These are phyloP conservation scores for Melanomma pulvis-pyrius DNA, from an alignment of 495 filamentous ascomycete genomes.

Conservation along the genomic window DNA sequence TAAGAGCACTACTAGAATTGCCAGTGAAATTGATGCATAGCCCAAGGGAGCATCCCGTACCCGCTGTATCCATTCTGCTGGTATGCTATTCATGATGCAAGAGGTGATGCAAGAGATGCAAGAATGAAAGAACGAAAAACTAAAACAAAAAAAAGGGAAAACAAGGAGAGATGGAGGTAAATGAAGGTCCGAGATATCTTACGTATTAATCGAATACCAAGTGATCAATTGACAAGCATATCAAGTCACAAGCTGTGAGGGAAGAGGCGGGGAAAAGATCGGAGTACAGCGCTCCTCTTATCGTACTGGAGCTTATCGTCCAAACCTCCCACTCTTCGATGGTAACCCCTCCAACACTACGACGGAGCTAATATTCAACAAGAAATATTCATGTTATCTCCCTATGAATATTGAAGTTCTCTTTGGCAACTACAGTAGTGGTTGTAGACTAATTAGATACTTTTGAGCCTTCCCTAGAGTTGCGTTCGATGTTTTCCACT, in stretches of 20 bases:
- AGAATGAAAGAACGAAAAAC: too few relatives aligned
- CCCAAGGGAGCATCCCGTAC: constrained; percentile 3
- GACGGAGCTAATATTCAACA: too few relatives aligned
- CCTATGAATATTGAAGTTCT: too few relatives aligned
- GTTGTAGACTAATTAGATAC: too few relatives aligned
- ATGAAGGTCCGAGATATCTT: background rate
- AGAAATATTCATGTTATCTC: too few relatives aligned
- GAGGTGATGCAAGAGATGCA: background rate
- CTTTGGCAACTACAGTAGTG: too few relatives aligned
- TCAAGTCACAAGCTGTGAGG: background rate
- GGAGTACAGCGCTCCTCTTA: background rate
- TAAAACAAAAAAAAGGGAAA: background rate
- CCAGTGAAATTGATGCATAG: background rate
- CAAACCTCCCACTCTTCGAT: background rate
- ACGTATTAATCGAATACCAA: background rate
- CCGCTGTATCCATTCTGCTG: background rate
- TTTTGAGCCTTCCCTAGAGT: too few relatives aligned
- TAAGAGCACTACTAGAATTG: background rate
- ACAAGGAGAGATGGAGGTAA: background rate
- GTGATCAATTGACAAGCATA: background rate
- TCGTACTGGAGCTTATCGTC: background rate
- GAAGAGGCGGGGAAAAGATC: background rate
- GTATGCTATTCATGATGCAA: background rate
- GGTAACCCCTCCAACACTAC: too few relatives aligned
- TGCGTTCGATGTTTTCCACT: too few relatives aligned